Evolutionary conservation across 306 rosid genomes (phyloP).

Genomic region (Medicago lupulina): DNA sequence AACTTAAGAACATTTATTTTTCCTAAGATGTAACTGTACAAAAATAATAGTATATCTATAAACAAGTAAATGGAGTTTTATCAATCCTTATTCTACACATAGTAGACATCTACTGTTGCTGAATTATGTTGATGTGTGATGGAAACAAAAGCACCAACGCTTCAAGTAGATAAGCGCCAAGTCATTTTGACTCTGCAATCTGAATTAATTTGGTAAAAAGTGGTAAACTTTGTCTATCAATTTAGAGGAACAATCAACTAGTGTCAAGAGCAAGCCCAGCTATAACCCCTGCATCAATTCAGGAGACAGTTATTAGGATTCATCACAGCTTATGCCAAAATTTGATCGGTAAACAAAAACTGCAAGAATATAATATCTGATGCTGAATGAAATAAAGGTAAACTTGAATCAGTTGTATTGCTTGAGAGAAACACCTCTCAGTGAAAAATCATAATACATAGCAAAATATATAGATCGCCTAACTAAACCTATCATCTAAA

Average conservation of each 20-base stretch:
- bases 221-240: constrained; percentile 37
- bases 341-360: neutral
- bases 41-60: constrained; percentile 53
- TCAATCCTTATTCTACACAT: constrained; percentile 60
- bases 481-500: constrained; percentile 2
- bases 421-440: neutral
- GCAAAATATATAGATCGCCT: neutral
- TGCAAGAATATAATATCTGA: constrained; percentile 5
- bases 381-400: neutral
- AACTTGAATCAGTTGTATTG: neutral
- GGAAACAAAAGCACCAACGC: constrained; percentile 31
- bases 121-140: constrained; percentile 45
- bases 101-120: constrained; percentile 47
- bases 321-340: constrained; percentile 1
- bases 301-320: constrained; percentile 22
- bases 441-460: neutral
- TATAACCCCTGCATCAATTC: constrained; percentile 48
- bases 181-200: constrained; percentile 42
- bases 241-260: constrained; percentile 38
- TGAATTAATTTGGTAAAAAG: constrained; percentile 34
- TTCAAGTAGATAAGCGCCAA: constrained; percentile 9
- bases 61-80: constrained; percentile 59
- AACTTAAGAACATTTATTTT: constrained; percentile 48
- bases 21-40: constrained; percentile 66
- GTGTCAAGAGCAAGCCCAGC: constrained; percentile 46